phyloP scores from a whole-genome alignment of 495 filamentous ascomycete species.

The Choiromyces venosus region DNA sequence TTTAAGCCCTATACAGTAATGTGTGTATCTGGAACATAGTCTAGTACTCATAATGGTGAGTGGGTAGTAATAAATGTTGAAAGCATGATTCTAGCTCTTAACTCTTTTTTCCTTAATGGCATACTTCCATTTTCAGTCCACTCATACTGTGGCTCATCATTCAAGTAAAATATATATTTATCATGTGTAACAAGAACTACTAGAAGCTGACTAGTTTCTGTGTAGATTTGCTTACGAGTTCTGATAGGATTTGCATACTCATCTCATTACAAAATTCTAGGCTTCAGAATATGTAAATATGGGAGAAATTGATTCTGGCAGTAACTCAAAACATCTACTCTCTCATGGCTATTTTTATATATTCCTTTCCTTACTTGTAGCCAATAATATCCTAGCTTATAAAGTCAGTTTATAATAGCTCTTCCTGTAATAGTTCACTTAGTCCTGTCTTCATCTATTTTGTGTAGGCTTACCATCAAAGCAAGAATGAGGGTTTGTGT shows the following conservation, averaged over 20 bases:
- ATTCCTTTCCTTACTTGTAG: constrained; percentile 7
- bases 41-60: not conserved
- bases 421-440: not conserved
- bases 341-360: constrained; percentile 17
- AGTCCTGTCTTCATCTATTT: not conserved
- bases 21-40: not conserved
- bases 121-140: not conserved
- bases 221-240: too few species aligned
- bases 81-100: not conserved
- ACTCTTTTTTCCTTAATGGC: not conserved
- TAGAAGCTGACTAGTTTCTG: too few species aligned
- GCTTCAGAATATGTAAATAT: too few species aligned
- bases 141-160: not conserved
- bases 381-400: constrained; percentile 7
- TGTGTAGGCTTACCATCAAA: not conserved
- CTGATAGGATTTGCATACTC: too few species aligned
- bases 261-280: too few species aligned
- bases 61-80: not conserved
- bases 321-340: constrained; percentile 7
- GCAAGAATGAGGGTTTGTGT: not conserved
- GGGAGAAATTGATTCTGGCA: constrained; percentile 1
- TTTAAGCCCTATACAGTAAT: not conserved
- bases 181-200: constrained; percentile 6
- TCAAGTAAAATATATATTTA: constrained; percentile 3
- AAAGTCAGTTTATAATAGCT: not conserved